Evolutionary conservation across 2,329 filamentous ascomycete species (phyloP), one percentile per base, ranked within the genome.

Genomic region (Nakataea oryzae): DNA sequence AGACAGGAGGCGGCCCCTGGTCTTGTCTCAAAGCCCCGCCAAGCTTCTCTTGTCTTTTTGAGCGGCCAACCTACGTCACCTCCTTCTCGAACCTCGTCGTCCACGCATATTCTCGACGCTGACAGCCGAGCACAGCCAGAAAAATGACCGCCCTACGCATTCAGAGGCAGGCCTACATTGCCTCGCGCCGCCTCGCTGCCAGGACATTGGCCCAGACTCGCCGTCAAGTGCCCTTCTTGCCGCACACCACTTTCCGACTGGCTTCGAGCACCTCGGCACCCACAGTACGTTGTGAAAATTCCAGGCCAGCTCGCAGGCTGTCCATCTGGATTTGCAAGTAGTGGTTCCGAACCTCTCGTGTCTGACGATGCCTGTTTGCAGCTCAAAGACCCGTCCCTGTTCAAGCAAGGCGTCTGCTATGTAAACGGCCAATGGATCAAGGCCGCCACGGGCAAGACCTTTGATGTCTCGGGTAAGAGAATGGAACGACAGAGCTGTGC

Each of bases 361-460:
- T 29, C 27, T 28, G 21, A 50, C 41, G 3, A 50, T 50, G 41
- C 7, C 27, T n/a, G 17, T n/a, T 17, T 29, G n/a, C 64, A 92
- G 87, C 84, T 93, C 70, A 90, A 86, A 71, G 90, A 93, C 68
- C 84, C 85, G 47, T 90, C 88, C 28, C 83, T 99, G 64, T 84
- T 97, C 70, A 97, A 96, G 79, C 85, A 88, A 68, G 84, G 93
- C 72, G 83, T 85, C 64, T 85, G 86, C 70, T 97, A 93, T 72
- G 87, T 97, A 71, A 93, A 99, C 73, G 95, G 95, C 70, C 84
- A 96, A 82, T 99, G 93, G 90, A 84, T 96, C 65, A 82, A 83
- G 68, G 90, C 93, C 68, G 85, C 86, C 70, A 96, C 91, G 0
- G 91, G 91, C 71, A 87, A 96, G 82, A 96, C 91, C 57, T 99